A percentile compares a stretch with the other conserved stretches of the same genome.
Conservation (phyloP, 2,329 filamentous ascomycete genomes). For the Bipolaris gigantea region DNA sequence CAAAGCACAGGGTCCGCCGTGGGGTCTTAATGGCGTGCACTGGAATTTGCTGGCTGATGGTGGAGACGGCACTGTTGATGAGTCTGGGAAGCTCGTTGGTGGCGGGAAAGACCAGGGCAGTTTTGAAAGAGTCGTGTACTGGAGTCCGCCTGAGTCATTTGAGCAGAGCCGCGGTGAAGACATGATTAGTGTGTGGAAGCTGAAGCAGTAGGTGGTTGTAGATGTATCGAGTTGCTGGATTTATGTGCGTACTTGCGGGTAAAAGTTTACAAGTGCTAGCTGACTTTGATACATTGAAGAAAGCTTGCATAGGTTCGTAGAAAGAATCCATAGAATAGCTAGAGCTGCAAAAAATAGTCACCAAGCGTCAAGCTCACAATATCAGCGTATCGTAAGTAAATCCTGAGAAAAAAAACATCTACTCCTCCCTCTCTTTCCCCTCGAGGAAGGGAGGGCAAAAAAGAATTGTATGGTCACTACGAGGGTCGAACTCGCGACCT, state of each 20-base stretch:
- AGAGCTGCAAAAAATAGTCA: too few species aligned
- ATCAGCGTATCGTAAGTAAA: too few species aligned
- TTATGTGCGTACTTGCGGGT: background rate
- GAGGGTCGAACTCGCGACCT: slow-evolving; percentile 18
- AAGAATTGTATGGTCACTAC: slow-evolving; percentile 20
- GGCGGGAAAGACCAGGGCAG: slow-evolving; percentile 4
- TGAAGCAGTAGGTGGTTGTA: slow-evolving; percentile 4
- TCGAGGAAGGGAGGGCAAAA: background rate
- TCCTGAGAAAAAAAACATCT: too few species aligned
- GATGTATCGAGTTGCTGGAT: background rate
- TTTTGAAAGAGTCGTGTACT: slow-evolving; percentile 16
- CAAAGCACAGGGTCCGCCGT: slow-evolving; percentile 69
- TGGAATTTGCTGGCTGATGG: slow-evolving; percentile 18
- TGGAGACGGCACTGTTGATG: slow-evolving; percentile 13
- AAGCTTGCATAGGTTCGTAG: too few species aligned
- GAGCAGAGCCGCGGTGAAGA: slow-evolving; percentile 20
- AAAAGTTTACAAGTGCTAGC: too few species aligned
- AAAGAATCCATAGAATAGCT: too few species aligned
- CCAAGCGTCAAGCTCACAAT: too few species aligned
- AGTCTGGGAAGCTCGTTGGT: slow-evolving; percentile 10
- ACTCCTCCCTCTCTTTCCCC: too few species aligned
- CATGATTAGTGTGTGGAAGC: slow-evolving; percentile 23
- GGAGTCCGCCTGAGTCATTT: slow-evolving; percentile 21
- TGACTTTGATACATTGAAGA: too few species aligned
- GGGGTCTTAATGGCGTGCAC: slow-evolving; percentile 58